These are phyloP conservation scores for Amanita polypyramis DNA, from an alignment of 768 basidiomycete genomes.

Conservation along the genomic window DNA sequence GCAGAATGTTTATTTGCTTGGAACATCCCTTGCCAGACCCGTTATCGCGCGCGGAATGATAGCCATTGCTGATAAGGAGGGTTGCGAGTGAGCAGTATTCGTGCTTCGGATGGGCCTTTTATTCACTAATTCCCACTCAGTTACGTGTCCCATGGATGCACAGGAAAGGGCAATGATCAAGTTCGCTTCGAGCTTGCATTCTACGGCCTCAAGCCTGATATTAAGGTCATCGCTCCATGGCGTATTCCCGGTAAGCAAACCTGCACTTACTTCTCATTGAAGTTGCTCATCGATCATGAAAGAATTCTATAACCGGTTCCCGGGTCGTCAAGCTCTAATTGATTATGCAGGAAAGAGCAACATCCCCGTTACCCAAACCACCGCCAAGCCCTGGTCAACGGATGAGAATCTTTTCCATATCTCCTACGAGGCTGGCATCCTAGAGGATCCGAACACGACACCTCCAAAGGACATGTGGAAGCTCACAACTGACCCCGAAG, in stretches of 20 bases:
- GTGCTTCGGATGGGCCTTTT: neutral
- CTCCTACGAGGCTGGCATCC: constrained; percentile 98
- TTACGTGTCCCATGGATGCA: constrained; percentile 97
- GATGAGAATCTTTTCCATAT: constrained; percentile 99
- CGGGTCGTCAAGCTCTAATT: constrained; percentile 90
- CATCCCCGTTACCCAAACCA: constrained; percentile 92
- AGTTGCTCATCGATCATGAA: constrained; percentile 2
- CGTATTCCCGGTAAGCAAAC: constrained; percentile 68
- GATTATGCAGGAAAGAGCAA: constrained; percentile 78
- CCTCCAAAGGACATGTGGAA: constrained; percentile 99
- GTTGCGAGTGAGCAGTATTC: constrained; percentile 74
- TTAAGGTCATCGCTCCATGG: constrained; percentile 99
- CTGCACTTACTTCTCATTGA: neutral
- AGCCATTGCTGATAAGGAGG: constrained; percentile 76
- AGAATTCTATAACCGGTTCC: constrained; percentile 97
- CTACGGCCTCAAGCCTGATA: constrained; percentile 95
- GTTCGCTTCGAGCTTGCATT: constrained; percentile 99
- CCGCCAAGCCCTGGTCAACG: constrained; percentile 97
- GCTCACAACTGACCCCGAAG: constrained; percentile 74
- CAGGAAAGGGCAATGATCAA: constrained; percentile 99
- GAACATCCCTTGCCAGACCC: constrained; percentile 94
- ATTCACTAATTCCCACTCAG: constrained; percentile 25
- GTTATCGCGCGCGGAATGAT: constrained; percentile 99
- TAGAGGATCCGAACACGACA: constrained; percentile 92
- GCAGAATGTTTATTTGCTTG: constrained; percentile 92